Evolutionary conservation across 192 early-diverging fungal species (phyloP).

Genomic region (Coemansia sp.): DNA sequence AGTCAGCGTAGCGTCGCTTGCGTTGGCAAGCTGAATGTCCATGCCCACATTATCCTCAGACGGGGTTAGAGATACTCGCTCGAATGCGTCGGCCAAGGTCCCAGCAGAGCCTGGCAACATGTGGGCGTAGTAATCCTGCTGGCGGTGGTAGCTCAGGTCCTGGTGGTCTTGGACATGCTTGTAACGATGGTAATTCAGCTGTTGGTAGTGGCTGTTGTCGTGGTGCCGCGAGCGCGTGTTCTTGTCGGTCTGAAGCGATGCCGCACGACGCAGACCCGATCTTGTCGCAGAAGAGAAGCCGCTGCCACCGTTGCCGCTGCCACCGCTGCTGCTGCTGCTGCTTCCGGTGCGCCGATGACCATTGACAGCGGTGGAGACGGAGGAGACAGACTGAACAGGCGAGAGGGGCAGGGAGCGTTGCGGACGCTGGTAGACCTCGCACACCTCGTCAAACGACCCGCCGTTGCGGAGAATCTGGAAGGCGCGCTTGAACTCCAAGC

Average conservation of each 20-base stretch:
- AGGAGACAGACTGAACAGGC: not conserved
- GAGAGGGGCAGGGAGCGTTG: not conserved
- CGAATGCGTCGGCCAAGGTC: conserved; percentile 1
- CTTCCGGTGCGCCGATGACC: not conserved
- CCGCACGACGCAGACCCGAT: not conserved
- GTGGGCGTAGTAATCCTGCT: conserved; percentile 5
- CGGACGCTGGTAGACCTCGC: conserved; percentile 49
- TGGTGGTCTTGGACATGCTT: not conserved
- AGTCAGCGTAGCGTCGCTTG: conserved; percentile 2
- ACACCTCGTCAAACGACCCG: conserved; percentile 42
- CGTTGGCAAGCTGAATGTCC: not conserved
- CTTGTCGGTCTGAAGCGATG: conserved; percentile 2
- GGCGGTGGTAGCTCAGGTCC: not conserved
- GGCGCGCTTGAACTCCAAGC: conserved; percentile 79
- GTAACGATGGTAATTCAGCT: not conserved
- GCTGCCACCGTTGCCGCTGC: not conserved
- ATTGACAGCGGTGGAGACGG: not conserved
- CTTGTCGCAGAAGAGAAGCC: not conserved
- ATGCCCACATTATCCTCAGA: not conserved
- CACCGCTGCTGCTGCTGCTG: not conserved
- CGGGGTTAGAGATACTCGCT: not conserved
- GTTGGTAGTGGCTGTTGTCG: not conserved
- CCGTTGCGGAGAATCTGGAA: conserved; percentile 59
- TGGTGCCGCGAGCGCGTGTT: not conserved
- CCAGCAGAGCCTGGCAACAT: not conserved